Conservation (phyloP, 1,284 basidiomycete genomes). For the Ganoderma lingzhi region DNA sequence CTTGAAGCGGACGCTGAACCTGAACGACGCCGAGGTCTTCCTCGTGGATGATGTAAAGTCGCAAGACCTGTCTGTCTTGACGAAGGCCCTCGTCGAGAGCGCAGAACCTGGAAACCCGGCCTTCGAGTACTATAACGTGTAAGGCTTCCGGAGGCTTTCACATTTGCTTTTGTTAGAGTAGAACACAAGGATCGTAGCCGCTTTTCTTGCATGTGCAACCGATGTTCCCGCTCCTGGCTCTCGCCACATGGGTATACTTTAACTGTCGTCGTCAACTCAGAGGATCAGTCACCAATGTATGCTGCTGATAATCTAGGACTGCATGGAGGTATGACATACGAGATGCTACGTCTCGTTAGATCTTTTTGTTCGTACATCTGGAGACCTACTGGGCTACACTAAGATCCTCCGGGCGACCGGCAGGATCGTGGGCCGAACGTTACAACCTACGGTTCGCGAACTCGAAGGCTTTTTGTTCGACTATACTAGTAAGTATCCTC, state of each 20-base stretch:
- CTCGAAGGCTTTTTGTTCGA: too few species aligned
- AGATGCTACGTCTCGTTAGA: too few species aligned
- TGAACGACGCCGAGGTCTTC: constrained; percentile 77
- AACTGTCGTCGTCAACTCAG: background rate
- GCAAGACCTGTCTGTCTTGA: constrained; percentile 60
- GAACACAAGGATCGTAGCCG: background rate
- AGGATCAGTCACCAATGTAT: background rate
- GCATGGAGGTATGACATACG: too few species aligned
- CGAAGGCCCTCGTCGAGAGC: constrained; percentile 75
- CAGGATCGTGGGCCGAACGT: too few species aligned
- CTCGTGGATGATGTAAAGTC: constrained; percentile 76
- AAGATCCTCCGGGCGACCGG: too few species aligned
- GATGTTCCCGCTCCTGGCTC: background rate
- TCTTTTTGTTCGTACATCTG: too few species aligned
- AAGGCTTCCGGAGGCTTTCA: background rate
- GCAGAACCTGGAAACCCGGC: constrained; percentile 91
- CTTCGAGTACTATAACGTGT: constrained; percentile 84
- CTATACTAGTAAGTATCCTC: too few species aligned
- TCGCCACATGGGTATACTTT: background rate
- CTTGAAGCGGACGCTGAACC: constrained; percentile 84
- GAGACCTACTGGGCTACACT: too few species aligned
- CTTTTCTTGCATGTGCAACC: background rate
- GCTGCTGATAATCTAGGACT: too few species aligned
- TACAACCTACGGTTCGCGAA: too few species aligned
- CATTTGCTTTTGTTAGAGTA: constrained; percentile 7